Conservation (phyloP, 1,284 basidiomycete species). For the Termitomyces sp. region DNA sequence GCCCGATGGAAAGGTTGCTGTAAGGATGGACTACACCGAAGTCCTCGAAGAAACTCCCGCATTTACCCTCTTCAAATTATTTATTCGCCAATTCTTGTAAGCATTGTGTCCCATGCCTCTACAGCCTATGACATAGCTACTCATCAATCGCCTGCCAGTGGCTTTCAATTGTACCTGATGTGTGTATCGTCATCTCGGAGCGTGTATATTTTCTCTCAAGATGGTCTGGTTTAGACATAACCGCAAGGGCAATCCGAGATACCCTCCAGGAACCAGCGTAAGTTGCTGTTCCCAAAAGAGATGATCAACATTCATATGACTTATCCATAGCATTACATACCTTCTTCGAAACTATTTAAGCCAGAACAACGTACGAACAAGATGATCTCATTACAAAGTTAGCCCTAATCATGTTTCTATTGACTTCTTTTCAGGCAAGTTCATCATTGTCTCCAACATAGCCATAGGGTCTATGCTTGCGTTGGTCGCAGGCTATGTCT, state of each 20-base stretch:
- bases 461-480: constrained; percentile 38
- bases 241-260: constrained; percentile 34
- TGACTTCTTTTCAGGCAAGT: constrained; percentile 16
- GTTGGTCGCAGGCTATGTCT: constrained; percentile 24
- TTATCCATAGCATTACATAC: constrained; percentile 32
- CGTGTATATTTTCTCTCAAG: background rate
- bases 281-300: constrained; percentile 12
- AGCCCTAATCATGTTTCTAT: background rate
- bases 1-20: constrained; percentile 30
- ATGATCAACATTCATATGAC: background rate
- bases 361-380: constrained; percentile 34
- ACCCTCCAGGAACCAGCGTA: constrained; percentile 36
- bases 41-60: constrained; percentile 33
- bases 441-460: constrained; percentile 43
- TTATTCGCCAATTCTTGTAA: constrained; percentile 34
- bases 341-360: constrained; percentile 33
- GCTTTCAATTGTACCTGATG: constrained; percentile 67
- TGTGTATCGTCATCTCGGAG: constrained; percentile 12
- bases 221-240: constrained; percentile 26
- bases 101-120: constrained; percentile 9
- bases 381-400: background rate
- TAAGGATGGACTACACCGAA: constrained; percentile 28
- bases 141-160: constrained; percentile 33
- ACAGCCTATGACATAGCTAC: background rate
- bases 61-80: constrained; percentile 31